Evolutionary conservation across 805 yeast species (phyloP).

Genomic region (Saturnispora gosingensis): DNA sequence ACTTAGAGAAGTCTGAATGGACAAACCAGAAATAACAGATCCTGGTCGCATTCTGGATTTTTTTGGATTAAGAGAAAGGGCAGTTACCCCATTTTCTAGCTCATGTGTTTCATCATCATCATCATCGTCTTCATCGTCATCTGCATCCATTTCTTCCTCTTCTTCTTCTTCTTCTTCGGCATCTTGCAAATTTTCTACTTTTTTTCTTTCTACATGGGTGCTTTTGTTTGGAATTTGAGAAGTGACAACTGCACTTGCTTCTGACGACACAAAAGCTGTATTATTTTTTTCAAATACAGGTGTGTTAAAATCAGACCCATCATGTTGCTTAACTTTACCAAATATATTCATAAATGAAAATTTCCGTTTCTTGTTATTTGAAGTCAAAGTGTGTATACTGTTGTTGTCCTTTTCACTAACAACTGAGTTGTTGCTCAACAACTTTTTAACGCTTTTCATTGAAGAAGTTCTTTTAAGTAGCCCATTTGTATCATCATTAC

Average conservation of each 20-base stretch:
- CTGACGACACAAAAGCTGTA: neutral
- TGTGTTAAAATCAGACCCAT: neutral
- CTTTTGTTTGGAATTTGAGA: neutral
- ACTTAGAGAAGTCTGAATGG: conserved; percentile 40
- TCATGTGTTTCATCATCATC: neutral
- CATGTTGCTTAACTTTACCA: neutral
- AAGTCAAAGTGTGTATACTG: neutral
- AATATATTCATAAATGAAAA: neutral
- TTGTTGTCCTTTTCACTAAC: neutral
- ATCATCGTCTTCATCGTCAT: neutral
- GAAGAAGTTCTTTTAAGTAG: conserved; percentile 4
- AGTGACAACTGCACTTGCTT: neutral
- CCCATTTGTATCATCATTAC: neutral
- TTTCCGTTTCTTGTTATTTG: neutral
- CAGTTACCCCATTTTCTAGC: neutral
- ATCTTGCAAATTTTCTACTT: neutral
- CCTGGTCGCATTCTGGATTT: conserved; percentile 31
- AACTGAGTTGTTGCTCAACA: neutral
- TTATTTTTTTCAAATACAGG: neutral
- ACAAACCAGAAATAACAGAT: conserved; percentile 43
- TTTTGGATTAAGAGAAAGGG: neutral
- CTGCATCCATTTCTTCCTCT: neutral
- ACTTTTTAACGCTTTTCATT: conserved; percentile 8
- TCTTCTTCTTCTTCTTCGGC: neutral
- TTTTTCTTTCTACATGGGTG: neutral